Evolutionary conservation across 1,284 basidiomycete species (phyloP).

Genomic region (Moesziomyces parantarcticus): DNA sequence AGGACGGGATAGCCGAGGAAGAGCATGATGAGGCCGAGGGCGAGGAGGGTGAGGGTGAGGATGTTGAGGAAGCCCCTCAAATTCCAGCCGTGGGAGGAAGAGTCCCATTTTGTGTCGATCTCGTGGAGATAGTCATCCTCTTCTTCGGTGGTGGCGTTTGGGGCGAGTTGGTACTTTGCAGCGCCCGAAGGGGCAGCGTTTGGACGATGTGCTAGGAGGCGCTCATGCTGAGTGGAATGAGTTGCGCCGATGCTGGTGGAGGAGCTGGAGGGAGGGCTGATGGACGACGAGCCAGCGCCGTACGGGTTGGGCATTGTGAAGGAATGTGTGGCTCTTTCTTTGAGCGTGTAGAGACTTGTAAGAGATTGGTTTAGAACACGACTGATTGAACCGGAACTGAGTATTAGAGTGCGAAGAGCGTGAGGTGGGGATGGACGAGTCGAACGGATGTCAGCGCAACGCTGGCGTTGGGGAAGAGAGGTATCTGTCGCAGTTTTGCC

Average conservation of each 20-base stretch:
- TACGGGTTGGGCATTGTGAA: constrained; percentile 26
- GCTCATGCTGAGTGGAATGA: constrained; percentile 18
- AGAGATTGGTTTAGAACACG: neutral
- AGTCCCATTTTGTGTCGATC: constrained; percentile 51
- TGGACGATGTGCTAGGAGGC: constrained; percentile 11
- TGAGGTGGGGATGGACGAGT: too few relatives aligned
- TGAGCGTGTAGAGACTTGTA: neutral
- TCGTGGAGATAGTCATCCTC: constrained; percentile 60
- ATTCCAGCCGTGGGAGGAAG: constrained; percentile 44
- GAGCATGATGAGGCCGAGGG: constrained; percentile 55
- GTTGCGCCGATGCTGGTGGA: constrained; percentile 31
- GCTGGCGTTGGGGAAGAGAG: too few relatives aligned
- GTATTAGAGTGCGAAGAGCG: too few relatives aligned
- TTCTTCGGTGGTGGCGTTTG: constrained; percentile 32
- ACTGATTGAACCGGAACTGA: neutral
- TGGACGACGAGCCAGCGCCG: constrained; percentile 20
- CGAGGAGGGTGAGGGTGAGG: constrained; percentile 55
- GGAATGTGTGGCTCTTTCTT: too few relatives aligned
- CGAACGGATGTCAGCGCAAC: too few relatives aligned
- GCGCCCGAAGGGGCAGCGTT: constrained; percentile 2
- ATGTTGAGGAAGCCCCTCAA: constrained; percentile 60
- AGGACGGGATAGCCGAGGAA: constrained; percentile 66
- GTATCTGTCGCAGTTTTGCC: too few relatives aligned
- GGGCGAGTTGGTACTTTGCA: constrained; percentile 31
- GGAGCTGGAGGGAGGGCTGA: constrained; percentile 32